phyloP scores from a whole-genome alignment of 2,329 filamentous ascomycete genomes.

The Ploettnerulaceae sp. region DNA sequence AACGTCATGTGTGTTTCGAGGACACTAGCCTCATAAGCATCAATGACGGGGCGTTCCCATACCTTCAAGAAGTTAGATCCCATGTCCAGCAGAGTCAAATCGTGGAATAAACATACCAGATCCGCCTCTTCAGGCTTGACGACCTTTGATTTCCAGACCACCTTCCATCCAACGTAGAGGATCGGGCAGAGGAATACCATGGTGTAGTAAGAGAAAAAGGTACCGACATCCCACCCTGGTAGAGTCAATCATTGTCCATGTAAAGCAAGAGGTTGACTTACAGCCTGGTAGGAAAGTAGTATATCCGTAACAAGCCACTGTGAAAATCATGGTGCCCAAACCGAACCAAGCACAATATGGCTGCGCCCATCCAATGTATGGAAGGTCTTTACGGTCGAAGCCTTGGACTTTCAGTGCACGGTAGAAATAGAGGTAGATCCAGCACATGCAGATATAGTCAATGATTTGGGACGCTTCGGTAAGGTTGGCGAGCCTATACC shows the following conservation, averaged over 20 bases:
- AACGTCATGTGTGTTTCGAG: constrained; percentile 20
- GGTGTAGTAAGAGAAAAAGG: constrained; percentile 67
- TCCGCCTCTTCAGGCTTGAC: constrained; percentile 48
- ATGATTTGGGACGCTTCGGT: constrained; percentile 72
- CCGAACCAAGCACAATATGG: constrained; percentile 62
- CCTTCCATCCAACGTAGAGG: constrained; percentile 65
- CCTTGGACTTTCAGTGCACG: constrained; percentile 64
- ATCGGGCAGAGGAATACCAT: constrained; percentile 56
- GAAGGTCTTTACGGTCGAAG: constrained; percentile 57
- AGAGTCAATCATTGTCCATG: neutral
- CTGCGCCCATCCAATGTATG: constrained; percentile 56
- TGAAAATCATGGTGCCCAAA: constrained; percentile 56
- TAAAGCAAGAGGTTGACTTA: constrained; percentile 2
- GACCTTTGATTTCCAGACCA: constrained; percentile 55
- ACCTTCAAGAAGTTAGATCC: constrained; percentile 3
- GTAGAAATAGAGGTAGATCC: constrained; percentile 67
- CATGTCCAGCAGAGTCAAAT: neutral
- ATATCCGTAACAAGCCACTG: constrained; percentile 70
- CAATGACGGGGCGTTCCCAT: constrained; percentile 27
- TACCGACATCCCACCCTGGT: constrained; percentile 56
- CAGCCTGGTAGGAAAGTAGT: constrained; percentile 62
- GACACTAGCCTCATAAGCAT: constrained; percentile 25
- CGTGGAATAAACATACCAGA: constrained; percentile 32
- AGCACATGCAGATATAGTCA: constrained; percentile 63
- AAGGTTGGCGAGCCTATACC: constrained; percentile 39